Evolutionary conservation across 805 yeast species (phyloP).

Genomic region (Zygotorulaspora danielsina): DNA sequence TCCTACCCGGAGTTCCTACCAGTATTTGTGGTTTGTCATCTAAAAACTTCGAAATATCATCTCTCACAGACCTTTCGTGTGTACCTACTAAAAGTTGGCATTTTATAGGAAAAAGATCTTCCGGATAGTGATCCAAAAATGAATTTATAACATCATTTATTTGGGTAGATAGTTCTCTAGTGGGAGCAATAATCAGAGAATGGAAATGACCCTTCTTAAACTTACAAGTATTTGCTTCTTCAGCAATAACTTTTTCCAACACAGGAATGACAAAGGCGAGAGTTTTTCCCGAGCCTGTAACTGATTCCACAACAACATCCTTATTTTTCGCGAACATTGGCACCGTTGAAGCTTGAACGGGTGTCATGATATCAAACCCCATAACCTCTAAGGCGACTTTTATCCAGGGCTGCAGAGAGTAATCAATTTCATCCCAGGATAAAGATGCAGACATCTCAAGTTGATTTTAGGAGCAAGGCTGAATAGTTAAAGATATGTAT

Average conservation of each 20-base stretch:
- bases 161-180: constrained; percentile 66
- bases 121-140: constrained; percentile 56
- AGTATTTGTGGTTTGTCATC: constrained; percentile 63
- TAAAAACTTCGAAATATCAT: constrained; percentile 61
- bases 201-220: constrained; percentile 62
- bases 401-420: constrained; percentile 64
- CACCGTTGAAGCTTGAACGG: constrained; percentile 93
- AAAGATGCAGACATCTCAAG: constrained; percentile 42
- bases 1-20: constrained; percentile 90
- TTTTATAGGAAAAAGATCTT: constrained; percentile 39
- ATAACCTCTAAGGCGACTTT: constrained; percentile 60
- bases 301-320: constrained; percentile 96
- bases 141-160: constrained; percentile 62
- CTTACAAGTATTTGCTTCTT: constrained; percentile 29
- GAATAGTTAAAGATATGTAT: too few relatives aligned
- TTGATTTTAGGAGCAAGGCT: background rate
- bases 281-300: constrained; percentile 98
- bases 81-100: constrained; percentile 56
- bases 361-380: constrained; percentile 84
- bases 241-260: constrained; percentile 54
- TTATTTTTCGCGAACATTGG: constrained; percentile 80
- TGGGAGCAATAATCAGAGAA: constrained; percentile 65
- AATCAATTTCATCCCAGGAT: constrained; percentile 56
- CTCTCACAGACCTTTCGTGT: constrained; percentile 56
- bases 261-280: constrained; percentile 84